Conservation (phyloP, 306 rosid species). For the Castanospermum australe region DNA sequence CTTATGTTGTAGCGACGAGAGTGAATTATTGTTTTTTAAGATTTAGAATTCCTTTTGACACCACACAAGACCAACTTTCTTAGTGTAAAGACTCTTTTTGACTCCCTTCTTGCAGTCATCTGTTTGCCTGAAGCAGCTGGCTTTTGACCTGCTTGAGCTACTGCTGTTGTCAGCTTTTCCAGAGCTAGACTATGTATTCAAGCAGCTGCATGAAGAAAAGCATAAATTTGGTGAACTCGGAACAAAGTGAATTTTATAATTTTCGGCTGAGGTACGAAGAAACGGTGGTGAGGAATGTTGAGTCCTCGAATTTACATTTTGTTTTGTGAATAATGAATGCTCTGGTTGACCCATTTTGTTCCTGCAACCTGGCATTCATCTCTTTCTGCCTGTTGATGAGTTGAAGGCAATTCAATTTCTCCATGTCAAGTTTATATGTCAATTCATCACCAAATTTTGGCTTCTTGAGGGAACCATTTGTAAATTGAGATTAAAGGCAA, state of each 20-base stretch:
- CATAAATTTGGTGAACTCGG: constrained; percentile 68
- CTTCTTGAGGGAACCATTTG: constrained; percentile 35
- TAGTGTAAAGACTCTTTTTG: constrained; percentile 11
- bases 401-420: constrained; percentile 22
- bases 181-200: constrained; percentile 64
- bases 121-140: constrained; percentile 84
- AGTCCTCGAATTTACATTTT: background rate
- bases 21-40: too few relatives aligned
- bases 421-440: too few relatives aligned
- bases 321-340: background rate
- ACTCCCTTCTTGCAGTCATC: constrained; percentile 66
- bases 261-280: background rate
- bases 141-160: constrained; percentile 81
- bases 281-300: background rate
- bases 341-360: constrained; percentile 4
- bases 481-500: constrained; percentile 49
- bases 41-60: too few relatives aligned
- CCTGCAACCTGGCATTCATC: constrained; percentile 22
- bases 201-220: constrained; percentile 77
- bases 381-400: background rate
- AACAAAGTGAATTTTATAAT: constrained; percentile 27
- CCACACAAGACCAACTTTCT: background rate
- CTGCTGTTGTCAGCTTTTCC: constrained; percentile 75
- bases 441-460: background rate
- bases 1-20: too few relatives aligned